These are phyloP conservation scores for Medicago arabica DNA, from an alignment of 306 rosid species.

Conservation along the genomic window DNA sequence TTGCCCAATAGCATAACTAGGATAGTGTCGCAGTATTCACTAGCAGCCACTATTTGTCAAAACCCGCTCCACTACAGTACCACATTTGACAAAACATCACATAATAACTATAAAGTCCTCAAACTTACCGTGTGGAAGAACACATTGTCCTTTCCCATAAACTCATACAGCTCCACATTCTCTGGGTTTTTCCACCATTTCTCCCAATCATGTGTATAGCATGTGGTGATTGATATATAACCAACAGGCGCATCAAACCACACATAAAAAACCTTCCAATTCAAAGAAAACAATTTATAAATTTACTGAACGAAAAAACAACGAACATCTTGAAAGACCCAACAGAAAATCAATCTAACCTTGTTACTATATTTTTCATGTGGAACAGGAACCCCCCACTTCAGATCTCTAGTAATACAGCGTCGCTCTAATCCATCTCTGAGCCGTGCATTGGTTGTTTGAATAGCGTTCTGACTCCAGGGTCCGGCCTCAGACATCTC, in stretches of 20 bases:
- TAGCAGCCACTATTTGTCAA: background rate
- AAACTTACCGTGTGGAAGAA: conserved; percentile 92
- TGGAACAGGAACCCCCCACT: conserved; percentile 99
- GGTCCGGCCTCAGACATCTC: conserved; percentile 75
- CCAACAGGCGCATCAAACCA: conserved; percentile 99
- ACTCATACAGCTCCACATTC: conserved; percentile 89
- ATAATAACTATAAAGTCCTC: conserved; percentile 5
- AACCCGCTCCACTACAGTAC: background rate
- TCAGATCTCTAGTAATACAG: conserved; percentile 92
- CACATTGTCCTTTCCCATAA: conserved; percentile 98
- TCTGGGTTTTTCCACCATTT: conserved; percentile 98
- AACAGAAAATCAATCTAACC: conserved; percentile 51
- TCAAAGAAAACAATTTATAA: background rate
- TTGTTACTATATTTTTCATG: conserved; percentile 82
- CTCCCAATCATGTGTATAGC: conserved; percentile 92
- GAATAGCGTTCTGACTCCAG: conserved; percentile 96
- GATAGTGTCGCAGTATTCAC: background rate
- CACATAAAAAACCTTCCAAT: conserved; percentile 86
- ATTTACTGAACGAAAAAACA: conserved; percentile 29
- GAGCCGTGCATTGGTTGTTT: conserved; percentile 82
- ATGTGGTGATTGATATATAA: conserved; percentile 85
- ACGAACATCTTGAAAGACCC: background rate
- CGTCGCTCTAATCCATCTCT: conserved; percentile 79
- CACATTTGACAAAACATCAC: background rate
- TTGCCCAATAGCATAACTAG: background rate